A percentile compares a stretch with the other conserved stretches of the same genome.
These are phyloP conservation scores for Condylostoma magnum DNA, from an alignment of 169 alveolate genomes.

Conservation along the genomic window DNA sequence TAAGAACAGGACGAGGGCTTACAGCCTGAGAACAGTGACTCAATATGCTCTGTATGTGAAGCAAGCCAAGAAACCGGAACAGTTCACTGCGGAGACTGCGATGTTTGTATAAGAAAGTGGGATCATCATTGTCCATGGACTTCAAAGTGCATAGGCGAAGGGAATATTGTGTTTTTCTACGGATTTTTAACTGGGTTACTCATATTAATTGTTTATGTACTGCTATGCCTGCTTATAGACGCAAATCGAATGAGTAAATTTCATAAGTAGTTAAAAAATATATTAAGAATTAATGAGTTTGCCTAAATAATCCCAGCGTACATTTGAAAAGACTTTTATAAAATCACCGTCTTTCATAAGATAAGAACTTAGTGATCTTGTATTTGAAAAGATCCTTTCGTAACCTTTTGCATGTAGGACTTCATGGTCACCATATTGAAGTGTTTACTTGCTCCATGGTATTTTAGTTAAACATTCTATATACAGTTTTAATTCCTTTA, in stretches of 20 bases:
- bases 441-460: neutral
- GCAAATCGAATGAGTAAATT: no score
- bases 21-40: neutral
- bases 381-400: no score
- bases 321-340: no score
- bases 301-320: no score
- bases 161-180: conserved; percentile 50
- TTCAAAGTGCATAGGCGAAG: conserved; percentile 68
- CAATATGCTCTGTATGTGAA: conserved; percentile 33
- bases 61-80: conserved; percentile 37
- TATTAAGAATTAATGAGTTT: no score
- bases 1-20: neutral
- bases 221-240: no score
- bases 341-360: no score
- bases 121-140: conserved; percentile 78
- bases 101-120: conserved; percentile 49
- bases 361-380: no score
- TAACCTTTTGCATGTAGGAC: no score
- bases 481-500: neutral
- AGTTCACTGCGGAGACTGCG: conserved; percentile 68
- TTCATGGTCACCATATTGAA: conserved; percentile 16
- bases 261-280: no score
- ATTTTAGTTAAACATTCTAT: conserved; percentile 1
- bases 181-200: conserved; percentile 19
- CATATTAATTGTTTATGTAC: no score